Base-by-base conservation (phyloP, 768 basidiomycete genomes). In the Boletus sp. region DNA sequence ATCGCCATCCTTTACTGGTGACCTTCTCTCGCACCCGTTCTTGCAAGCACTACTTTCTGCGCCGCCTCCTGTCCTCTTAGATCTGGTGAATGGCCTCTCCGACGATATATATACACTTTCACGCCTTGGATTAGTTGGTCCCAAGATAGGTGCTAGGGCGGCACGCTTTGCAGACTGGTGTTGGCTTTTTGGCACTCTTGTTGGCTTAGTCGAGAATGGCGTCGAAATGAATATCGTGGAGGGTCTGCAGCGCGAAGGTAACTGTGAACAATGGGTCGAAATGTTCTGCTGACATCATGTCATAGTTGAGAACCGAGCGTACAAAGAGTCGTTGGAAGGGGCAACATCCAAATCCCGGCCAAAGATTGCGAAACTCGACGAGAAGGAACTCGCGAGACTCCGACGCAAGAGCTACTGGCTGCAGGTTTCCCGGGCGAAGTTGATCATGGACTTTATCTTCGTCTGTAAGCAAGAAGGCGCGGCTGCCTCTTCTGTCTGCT, bases 361-460 rank as follows among this genome's bases (percentile, higher is more conserved):
- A 14, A 79, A 76, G 53, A 65, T 74, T 7, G 70, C 72, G 50
- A 84, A 83, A 70, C 56, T 81, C 3, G 88, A 91, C 64, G 83
- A 87, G 61, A 84, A 79, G 69, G 90, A 92, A 68, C 75, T 91
- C 43, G 66, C 73, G 47, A 74, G 87, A 40, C 78, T 94, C 34
- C 79, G 81, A 66, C 78, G 80, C 59, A 85, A 90, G 70, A 83
- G 82, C 61, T 84, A 86, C 63, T 93, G 90, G 90, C 73, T 93
- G 44, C 82, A 82, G 60, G 69, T 88, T 47, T 79, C 85, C 25
- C 74, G 86, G 54, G 74, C 77, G 51, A 93, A 93, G 74, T 74
- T 93, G 55, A 63, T 80, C 40, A 90, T 92, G 89, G 91, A 93
- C 69, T 73, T 93, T 56, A 82, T 91, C 63, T 93, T 93, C 72